Percentiles rank a stretch among this genome's conserved stretches.
phyloP scores from a whole-genome alignment of 192 early-diverging fungal genomes.

The Podila horticola region DNA sequence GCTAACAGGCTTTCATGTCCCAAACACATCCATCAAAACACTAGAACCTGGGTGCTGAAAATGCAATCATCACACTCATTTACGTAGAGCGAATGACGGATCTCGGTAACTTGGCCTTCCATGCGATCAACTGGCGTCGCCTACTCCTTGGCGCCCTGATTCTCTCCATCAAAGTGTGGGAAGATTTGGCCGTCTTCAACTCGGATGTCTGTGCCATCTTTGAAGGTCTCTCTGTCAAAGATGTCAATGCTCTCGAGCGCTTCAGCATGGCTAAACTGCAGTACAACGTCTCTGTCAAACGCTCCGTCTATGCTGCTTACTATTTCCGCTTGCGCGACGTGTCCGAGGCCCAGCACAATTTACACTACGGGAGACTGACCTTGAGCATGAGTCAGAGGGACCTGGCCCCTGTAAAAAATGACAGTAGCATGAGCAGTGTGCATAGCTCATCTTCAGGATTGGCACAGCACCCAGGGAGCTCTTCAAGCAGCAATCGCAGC shows the following conservation, averaged over 20 bases:
- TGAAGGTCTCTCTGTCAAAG: constrained; percentile 71
- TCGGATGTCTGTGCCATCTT: constrained; percentile 83
- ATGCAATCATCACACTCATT: constrained; percentile 68
- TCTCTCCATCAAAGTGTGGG: constrained; percentile 89
- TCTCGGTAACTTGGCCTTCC: constrained; percentile 64
- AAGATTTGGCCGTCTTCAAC: constrained; percentile 89
- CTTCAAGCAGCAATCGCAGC: neutral
- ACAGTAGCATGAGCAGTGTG: neutral
- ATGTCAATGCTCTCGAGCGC: constrained; percentile 78
- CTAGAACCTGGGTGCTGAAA: constrained; percentile 65
- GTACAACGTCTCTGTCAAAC: constrained; percentile 74
- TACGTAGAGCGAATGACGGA: constrained; percentile 80
- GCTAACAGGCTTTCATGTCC: neutral
- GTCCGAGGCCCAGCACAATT: constrained; percentile 28
- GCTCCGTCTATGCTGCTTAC: constrained; percentile 69
- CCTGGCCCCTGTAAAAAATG: constrained; percentile 2
- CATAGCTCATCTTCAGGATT: neutral
- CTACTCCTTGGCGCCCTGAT: constrained; percentile 69
- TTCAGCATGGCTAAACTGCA: constrained; percentile 68
- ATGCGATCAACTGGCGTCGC: constrained; percentile 62
- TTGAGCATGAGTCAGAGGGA: constrained; percentile 37
- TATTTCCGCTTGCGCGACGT: constrained; percentile 76
- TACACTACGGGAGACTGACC: constrained; percentile 27
- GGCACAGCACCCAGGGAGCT: neutral
- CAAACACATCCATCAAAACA: neutral